Percentiles rank a stretch among this genome's conserved stretches.
These are phyloP conservation scores for Mortierella sp. DNA, from an alignment of 371 early-diverging fungal species.

Conservation along the genomic window DNA sequence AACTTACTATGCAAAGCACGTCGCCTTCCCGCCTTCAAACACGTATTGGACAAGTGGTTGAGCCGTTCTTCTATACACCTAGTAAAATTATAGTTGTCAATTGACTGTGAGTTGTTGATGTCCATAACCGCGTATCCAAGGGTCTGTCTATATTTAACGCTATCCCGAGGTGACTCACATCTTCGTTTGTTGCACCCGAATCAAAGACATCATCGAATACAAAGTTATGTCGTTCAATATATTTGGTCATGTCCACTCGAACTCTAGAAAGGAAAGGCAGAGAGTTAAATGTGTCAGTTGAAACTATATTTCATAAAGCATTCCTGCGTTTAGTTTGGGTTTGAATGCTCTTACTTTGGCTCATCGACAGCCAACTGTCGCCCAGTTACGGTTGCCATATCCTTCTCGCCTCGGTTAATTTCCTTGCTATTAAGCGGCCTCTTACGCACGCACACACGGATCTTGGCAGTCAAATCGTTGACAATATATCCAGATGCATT, in stretches of 20 bases:
- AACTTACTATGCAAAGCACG: constrained; percentile 97
- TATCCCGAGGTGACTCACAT: constrained; percentile 64
- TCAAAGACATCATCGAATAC: constrained; percentile 98
- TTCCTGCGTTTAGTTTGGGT: neutral
- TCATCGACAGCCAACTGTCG: constrained; percentile 86
- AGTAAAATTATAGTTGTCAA: neutral
- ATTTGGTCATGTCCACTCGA: constrained; percentile 95
- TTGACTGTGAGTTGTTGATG: neutral
- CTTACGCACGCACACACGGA: constrained; percentile 98
- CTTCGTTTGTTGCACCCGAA: constrained; percentile 79
- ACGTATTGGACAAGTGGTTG: constrained; percentile 94
- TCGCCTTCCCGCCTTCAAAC: constrained; percentile 96
- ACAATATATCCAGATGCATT: constrained; percentile 6
- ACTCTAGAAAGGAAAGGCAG: constrained; percentile 60
- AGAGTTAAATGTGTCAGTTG: neutral
- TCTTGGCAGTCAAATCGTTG: constrained; percentile 77
- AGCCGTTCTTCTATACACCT: constrained; percentile 87
- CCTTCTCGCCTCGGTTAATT: constrained; percentile 76
- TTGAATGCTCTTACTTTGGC: constrained; percentile 75
- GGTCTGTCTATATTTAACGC: neutral
- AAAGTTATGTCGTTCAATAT: constrained; percentile 94
- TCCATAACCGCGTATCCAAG: neutral
- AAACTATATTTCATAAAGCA: neutral
- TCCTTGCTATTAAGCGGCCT: constrained; percentile 93
- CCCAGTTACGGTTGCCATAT: constrained; percentile 81